These are phyloP conservation scores for Lactarius pseudohatsudake DNA, from an alignment of 768 basidiomycete genomes.

Conservation along the genomic window DNA sequence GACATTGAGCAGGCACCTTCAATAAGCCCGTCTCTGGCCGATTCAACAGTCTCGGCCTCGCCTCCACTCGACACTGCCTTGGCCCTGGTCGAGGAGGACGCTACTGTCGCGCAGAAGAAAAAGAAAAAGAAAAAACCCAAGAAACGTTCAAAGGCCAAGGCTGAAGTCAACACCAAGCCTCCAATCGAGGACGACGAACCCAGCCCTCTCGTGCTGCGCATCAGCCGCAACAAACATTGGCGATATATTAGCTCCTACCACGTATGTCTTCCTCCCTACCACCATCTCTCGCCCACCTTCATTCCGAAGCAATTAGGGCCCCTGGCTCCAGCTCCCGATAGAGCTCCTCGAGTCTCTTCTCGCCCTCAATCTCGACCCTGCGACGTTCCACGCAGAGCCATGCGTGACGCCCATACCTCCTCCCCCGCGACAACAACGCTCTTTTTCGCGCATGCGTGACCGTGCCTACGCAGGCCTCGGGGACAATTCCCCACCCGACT, in stretches of 20 bases:
- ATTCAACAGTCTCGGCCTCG: conserved; percentile 28
- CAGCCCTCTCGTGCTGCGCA: conserved; percentile 70
- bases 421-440: conserved; percentile 31
- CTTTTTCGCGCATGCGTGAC: conserved; percentile 39
- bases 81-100: conserved; percentile 29
- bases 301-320: conserved; percentile 53
- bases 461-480: conserved; percentile 46
- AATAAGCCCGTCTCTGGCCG: conserved; percentile 1
- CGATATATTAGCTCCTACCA: conserved; percentile 90
- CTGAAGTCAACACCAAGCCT: conserved; percentile 45
- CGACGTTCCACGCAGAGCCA: conserved; percentile 50
- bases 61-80: conserved; percentile 30
- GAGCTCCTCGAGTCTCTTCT: conserved; percentile 84
- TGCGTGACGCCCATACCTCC: conserved; percentile 45
- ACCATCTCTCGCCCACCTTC: neutral
- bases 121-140: conserved; percentile 69
- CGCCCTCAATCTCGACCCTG: conserved; percentile 73
- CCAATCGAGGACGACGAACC: conserved; percentile 42
- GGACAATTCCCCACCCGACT: conserved; percentile 41
- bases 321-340: conserved; percentile 86
- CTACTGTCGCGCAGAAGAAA: conserved; percentile 50
- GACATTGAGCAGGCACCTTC: conserved; percentile 3
- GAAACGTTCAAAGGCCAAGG: conserved; percentile 65
- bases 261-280: conserved; percentile 47
- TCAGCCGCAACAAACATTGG: conserved; percentile 94